phyloP scores from a whole-genome alignment of 2,329 filamentous ascomycete genomes.

The Xylariaceae sp. region DNA sequence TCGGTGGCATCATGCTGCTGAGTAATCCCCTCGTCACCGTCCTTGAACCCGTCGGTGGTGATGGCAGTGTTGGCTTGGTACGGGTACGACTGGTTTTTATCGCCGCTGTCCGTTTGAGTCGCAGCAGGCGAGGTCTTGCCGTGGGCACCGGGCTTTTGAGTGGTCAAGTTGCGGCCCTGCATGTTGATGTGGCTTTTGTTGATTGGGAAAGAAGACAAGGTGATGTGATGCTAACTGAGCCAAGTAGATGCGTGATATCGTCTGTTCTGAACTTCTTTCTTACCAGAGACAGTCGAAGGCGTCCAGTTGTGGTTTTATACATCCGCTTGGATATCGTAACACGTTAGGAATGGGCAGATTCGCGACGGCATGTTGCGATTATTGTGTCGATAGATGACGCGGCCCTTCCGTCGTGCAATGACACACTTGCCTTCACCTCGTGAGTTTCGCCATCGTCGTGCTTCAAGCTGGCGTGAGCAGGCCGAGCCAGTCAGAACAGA shows the following conservation, averaged over 20 bases:
- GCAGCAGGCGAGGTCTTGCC: background rate
- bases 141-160: slow-evolving; percentile 1
- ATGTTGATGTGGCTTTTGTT: background rate
- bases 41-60: slow-evolving; percentile 16
- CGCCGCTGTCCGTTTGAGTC: background rate
- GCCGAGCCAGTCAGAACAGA: slow-evolving; percentile 7
- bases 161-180: background rate
- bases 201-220: background rate
- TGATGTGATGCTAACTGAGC: background rate
- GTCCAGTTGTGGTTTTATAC: no score
- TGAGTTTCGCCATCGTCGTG: background rate
- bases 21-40: background rate
- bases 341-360: background rate
- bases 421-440: background rate
- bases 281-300: no score
- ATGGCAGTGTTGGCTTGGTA: slow-evolving; percentile 11
- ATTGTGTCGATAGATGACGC: slow-evolving; percentile 8
- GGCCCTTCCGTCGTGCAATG: slow-evolving; percentile 14
- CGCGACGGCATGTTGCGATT: background rate
- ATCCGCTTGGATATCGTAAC: background rate
- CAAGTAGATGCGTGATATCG: background rate
- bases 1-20: background rate
- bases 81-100: background rate
- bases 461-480: background rate
- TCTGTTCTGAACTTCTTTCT: background rate